A percentile compares a stretch with the other conserved stretches of the same genome.
Evolutionary conservation across 169 alveolate species (phyloP).

Genomic region (Plasmodium gallinaceum): DNA sequence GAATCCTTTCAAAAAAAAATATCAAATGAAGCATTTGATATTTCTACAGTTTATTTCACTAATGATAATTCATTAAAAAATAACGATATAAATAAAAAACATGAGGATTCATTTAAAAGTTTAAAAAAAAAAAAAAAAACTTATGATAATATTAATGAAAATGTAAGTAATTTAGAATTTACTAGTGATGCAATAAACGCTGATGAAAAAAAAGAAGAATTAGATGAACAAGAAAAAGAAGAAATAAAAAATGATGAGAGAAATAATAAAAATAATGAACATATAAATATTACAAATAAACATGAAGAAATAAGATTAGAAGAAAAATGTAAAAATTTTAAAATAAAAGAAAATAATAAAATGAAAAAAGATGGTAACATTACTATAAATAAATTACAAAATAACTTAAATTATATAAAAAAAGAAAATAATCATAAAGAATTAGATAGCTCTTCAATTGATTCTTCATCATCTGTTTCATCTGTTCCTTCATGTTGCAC

Average conservation of each 20-base stretch:
- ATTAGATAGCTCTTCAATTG: slow-evolving; percentile 3
- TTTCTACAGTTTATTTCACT: too few relatives aligned
- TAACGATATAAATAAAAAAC: too few relatives aligned
- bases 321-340: neutral
- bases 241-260: neutral
- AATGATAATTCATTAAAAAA: too few relatives aligned
- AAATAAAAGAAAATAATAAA: neutral
- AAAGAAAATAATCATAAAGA: neutral
- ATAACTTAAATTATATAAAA: neutral
- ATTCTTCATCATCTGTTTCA: slow-evolving; percentile 21
- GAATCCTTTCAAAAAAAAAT: neutral
- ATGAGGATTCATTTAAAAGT: neutral
- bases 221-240: slow-evolving; percentile 3
- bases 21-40: too few relatives aligned
- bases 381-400: too few relatives aligned
- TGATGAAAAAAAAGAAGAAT: slow-evolving; percentile 5
- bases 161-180: neutral
- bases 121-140: neutral
- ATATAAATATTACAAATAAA: neutral
- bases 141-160: neutral
- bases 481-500: slow-evolving; percentile 65
- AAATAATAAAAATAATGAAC: neutral
- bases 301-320: neutral
- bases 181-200: neutral
- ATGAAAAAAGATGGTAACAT: neutral